Evolutionary conservation across 1,139 yeast genomes (phyloP).

Genomic region (Candida neerlandica): DNA sequence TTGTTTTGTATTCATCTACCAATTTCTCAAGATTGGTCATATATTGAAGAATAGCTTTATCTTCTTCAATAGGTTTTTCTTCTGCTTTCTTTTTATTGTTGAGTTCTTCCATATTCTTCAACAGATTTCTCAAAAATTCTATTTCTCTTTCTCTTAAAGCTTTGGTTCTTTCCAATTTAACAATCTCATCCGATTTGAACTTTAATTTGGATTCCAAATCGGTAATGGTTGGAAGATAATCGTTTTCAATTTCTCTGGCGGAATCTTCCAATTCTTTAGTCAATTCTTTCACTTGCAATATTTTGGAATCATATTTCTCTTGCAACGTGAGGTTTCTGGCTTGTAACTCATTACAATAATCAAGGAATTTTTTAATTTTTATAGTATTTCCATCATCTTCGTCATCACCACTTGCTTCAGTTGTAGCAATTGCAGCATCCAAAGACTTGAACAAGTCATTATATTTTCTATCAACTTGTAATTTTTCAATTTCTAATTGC

Average conservation of each 20-base stretch:
- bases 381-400: slow-evolving; percentile 20
- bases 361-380: slow-evolving; percentile 31
- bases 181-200: slow-evolving; percentile 29
- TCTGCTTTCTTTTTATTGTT: slow-evolving; percentile 23
- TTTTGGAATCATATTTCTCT: slow-evolving; percentile 33
- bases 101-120: slow-evolving; percentile 35
- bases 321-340: slow-evolving; percentile 41
- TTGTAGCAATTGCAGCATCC: slow-evolving; percentile 23
- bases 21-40: slow-evolving; percentile 49
- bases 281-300: slow-evolving; percentile 19
- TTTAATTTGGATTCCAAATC: slow-evolving; percentile 17
- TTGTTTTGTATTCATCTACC: slow-evolving; percentile 60
- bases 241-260: slow-evolving; percentile 13
- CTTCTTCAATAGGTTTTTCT: slow-evolving; percentile 13
- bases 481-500: slow-evolving; percentile 54
- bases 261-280: slow-evolving; percentile 23
- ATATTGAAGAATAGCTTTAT: slow-evolving; percentile 36
- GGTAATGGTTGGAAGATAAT: slow-evolving; percentile 23
- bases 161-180: slow-evolving; percentile 55
- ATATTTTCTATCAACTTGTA: slow-evolving; percentile 47
- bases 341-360: slow-evolving; percentile 36
- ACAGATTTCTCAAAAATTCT: slow-evolving; percentile 53
- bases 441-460: slow-evolving; percentile 37
- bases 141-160: slow-evolving; percentile 63
- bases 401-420: slow-evolving; percentile 1